A percentile compares a stretch with the other conserved stretches of the same genome.
These are phyloP conservation scores for Leersia perrieri DNA, from an alignment of 176 grass and related monocot species.

Conservation along the genomic window DNA sequence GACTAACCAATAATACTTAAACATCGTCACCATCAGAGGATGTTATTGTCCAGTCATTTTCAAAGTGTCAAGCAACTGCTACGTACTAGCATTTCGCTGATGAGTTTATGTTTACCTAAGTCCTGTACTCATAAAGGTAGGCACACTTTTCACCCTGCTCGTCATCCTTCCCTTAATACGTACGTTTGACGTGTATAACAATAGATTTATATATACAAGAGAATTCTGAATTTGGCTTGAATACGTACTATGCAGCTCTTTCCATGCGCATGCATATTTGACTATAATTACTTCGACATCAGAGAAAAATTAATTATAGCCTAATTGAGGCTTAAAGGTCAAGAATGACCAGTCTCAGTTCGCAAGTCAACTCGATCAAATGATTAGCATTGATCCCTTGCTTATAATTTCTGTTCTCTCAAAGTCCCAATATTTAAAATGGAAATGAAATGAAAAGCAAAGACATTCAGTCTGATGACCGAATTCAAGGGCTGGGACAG, in stretches of 20 bases:
- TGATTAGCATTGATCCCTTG: background rate
- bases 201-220: background rate
- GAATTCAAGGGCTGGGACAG: background rate
- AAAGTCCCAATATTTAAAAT: background rate
- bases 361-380: conserved; percentile 18
- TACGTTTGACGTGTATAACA: background rate
- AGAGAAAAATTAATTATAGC: background rate
- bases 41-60: background rate
- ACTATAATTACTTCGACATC: background rate
- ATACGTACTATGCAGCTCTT: background rate
- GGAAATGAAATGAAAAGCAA: background rate
- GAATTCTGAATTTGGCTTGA: background rate
- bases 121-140: too few relatives aligned
- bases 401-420: background rate
- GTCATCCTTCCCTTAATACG: too few relatives aligned
- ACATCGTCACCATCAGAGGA: background rate
- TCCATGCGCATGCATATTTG: background rate
- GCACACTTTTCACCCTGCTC: background rate
- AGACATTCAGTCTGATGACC: background rate
- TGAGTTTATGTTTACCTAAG: too few relatives aligned
- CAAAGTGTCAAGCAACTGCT: background rate
- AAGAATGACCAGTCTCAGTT: background rate
- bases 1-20: background rate
- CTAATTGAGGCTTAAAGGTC: background rate
- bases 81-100: background rate